These are phyloP conservation scores for Leishmania aethiopica DNA, from an alignment of 208 protist species.

Conservation along the genomic window DNA sequence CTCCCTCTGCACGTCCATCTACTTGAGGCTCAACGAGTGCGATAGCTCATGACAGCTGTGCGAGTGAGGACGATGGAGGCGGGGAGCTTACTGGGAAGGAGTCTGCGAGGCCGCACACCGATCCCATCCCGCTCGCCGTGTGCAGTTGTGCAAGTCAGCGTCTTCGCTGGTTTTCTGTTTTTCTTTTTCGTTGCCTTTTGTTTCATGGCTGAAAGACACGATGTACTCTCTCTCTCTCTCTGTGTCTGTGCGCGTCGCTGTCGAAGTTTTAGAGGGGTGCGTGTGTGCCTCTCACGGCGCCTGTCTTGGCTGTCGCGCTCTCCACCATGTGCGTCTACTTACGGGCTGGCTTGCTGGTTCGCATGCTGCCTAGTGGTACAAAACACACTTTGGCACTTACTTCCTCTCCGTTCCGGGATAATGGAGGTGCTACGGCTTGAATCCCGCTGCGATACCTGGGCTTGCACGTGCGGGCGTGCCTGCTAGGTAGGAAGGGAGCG, in stretches of 20 bases:
- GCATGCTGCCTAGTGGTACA: neutral
- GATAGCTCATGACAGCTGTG: neutral
- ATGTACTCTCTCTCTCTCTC: neutral
- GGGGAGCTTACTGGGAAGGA: neutral
- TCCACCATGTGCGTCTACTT: too few relatives aligned
- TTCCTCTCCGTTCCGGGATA: neutral
- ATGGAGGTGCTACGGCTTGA: neutral
- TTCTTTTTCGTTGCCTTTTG: neutral
- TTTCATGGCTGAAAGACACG: neutral
- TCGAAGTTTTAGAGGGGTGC: neutral
- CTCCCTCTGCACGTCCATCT: neutral
- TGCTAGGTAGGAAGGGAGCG: neutral
- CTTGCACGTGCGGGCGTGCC: neutral
- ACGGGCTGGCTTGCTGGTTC: neutral
- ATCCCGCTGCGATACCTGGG: neutral
- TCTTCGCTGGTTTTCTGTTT: neutral
- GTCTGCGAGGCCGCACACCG: neutral
- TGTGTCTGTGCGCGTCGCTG: neutral
- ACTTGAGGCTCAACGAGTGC: neutral
- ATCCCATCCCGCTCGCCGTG: neutral
- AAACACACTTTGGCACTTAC: neutral
- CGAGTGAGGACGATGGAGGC: neutral
- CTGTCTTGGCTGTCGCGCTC: too few relatives aligned
- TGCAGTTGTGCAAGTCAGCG: neutral
- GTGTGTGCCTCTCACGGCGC: neutral